Percentiles rank a stretch among this genome's conserved stretches.
These are phyloP conservation scores for Paramecium bursaria DNA, from an alignment of 73 alveolate species.

Conservation along the genomic window DNA sequence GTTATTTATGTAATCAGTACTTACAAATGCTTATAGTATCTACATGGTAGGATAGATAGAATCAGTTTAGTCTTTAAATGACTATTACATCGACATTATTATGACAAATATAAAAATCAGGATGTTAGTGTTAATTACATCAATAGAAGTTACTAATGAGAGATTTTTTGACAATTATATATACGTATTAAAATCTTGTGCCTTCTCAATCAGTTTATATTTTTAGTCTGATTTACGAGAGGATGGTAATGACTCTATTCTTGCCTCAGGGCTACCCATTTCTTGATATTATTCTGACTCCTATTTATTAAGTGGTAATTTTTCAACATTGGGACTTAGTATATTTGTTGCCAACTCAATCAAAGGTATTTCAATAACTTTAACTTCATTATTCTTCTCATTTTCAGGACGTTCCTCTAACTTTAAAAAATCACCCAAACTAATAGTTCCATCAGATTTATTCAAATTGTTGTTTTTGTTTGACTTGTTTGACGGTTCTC, in stretches of 20 bases:
- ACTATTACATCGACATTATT: not conserved
- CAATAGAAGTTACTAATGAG: not conserved
- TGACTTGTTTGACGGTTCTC: too few relatives aligned
- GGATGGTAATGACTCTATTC: too few relatives aligned
- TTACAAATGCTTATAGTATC: slow-evolving; percentile 38
- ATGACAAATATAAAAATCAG: slow-evolving; percentile 3
- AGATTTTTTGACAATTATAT: slow-evolving; percentile 5
- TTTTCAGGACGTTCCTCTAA: not conserved
- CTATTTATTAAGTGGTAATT: too few relatives aligned
- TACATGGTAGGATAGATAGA: slow-evolving; percentile 22
- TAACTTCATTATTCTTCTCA: not conserved
- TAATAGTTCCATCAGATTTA: not conserved
- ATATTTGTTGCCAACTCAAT: not conserved
- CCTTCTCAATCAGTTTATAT: too few relatives aligned
- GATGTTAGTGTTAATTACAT: not conserved
- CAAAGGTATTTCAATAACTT: not conserved
- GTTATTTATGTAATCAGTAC: slow-evolving; percentile 35
- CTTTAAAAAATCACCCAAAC: not conserved
- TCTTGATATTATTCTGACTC: too few relatives aligned
- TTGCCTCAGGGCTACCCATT: too few relatives aligned
- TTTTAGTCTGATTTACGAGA: too few relatives aligned
- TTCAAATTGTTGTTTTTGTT: not conserved
- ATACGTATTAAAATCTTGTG: too few relatives aligned
- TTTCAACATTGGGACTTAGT: too few relatives aligned
- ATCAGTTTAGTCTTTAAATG: not conserved